Percentiles rank a stretch among this genome's conserved stretches.
phyloP scores from a whole-genome alignment of 805 yeast genomes.

The Cyberlindnera mississippiensis region DNA sequence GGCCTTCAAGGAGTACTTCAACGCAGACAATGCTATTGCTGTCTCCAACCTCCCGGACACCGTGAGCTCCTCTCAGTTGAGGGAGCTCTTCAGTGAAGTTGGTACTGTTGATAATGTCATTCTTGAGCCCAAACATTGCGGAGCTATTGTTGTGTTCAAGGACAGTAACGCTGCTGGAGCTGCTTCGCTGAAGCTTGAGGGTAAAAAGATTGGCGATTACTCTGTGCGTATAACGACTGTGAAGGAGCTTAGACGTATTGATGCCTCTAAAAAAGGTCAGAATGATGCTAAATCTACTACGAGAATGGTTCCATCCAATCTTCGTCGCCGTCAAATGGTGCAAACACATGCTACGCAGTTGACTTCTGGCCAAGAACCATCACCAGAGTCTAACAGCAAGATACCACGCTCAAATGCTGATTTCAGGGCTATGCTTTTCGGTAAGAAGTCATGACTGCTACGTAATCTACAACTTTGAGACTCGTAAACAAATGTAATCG shows the following conservation, averaged over 20 bases:
- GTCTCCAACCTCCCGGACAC: constrained; percentile 34
- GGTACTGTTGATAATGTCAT: constrained; percentile 42
- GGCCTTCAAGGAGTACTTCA: constrained; percentile 19
- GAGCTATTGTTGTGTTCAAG: constrained; percentile 49
- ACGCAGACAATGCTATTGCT: constrained; percentile 23
- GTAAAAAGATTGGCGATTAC: constrained; percentile 34
- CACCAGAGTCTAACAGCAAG: constrained; percentile 4
- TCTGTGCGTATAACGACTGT: constrained; percentile 32
- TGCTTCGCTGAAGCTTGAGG: constrained; percentile 42
- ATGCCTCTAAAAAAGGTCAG: not conserved
- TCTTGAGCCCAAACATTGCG: constrained; percentile 41
- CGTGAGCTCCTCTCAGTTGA: constrained; percentile 34
- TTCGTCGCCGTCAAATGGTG: constrained; percentile 1
- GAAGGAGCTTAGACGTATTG: constrained; percentile 26
- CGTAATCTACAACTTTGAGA: not conserved
- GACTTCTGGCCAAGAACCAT: not conserved
- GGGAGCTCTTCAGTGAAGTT: constrained; percentile 27
- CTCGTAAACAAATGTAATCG: too few species aligned
- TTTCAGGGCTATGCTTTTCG: constrained; percentile 25
- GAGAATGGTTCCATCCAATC: constrained; percentile 11
- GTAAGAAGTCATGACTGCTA: constrained; percentile 12
- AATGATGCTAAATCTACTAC: not conserved
- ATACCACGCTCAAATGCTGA: constrained; percentile 24
- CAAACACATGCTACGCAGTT: not conserved
- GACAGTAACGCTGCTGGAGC: constrained; percentile 45